A percentile compares a stretch with the other conserved stretches of the same genome.
Evolutionary conservation across 176 grass and related monocot species (phyloP).

Genomic region (Poa annua): DNA sequence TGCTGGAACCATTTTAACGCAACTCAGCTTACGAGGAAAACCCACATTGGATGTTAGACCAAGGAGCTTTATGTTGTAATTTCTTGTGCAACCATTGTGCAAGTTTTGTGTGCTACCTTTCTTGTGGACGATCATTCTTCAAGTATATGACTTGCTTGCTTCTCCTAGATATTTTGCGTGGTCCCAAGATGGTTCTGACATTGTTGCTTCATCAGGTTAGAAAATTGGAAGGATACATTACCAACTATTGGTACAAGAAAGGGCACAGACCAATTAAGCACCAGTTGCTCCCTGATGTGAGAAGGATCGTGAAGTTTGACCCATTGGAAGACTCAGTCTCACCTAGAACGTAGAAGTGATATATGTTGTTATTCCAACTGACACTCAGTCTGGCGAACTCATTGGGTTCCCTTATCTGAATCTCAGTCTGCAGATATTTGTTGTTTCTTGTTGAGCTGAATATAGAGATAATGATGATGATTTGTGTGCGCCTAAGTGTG

Average conservation of each 20-base stretch:
- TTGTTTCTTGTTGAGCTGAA: neutral
- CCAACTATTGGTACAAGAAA: slow-evolving; percentile 61
- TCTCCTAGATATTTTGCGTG: slow-evolving; percentile 24
- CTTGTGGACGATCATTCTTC: neutral
- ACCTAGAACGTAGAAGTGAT: slow-evolving; percentile 37
- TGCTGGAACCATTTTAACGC: neutral
- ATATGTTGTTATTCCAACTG: slow-evolving; percentile 6
- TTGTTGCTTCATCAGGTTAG: slow-evolving; percentile 59
- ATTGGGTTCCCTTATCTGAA: neutral
- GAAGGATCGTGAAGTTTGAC: slow-evolving; percentile 52
- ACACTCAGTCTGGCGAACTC: neutral
- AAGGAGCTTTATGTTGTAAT: neutral
- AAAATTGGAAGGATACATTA: slow-evolving; percentile 53
- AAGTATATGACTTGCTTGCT: slow-evolving; percentile 13
- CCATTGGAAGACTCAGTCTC: slow-evolving; percentile 39
- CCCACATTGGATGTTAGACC: neutral
- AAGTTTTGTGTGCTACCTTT: neutral
- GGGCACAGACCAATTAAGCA: slow-evolving; percentile 56
- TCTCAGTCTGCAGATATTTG: neutral
- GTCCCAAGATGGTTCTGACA: slow-evolving; percentile 16
- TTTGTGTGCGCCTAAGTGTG: neutral
- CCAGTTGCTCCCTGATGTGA: slow-evolving; percentile 51
- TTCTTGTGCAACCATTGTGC: neutral
- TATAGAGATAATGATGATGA: slow-evolving; percentile 16
- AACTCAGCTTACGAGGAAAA: slow-evolving; percentile 2